Conservation (phyloP, 306 rosid species). For the Hylodesmum podocarpum region DNA sequence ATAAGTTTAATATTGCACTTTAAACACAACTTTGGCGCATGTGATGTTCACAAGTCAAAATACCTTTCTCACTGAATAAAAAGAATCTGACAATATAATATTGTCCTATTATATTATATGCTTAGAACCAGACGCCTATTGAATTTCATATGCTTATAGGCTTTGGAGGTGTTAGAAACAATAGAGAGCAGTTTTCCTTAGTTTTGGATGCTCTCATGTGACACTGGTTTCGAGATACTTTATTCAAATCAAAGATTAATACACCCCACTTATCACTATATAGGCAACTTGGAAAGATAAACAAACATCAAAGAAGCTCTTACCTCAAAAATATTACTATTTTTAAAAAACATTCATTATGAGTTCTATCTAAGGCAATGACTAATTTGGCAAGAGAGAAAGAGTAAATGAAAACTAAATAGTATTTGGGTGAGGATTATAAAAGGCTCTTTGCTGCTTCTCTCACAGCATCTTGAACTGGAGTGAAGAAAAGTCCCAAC, state of each 20-base stretch:
- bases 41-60: background rate
- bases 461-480: constrained; percentile 65
- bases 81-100: background rate
- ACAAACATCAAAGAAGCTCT: too few species aligned
- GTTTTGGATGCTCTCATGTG: background rate
- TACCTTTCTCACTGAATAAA: background rate
- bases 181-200: background rate
- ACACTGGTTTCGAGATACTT: background rate
- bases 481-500: constrained; percentile 68
- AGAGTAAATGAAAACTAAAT: background rate
- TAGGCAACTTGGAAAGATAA: too few species aligned
- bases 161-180: background rate
- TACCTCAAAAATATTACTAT: too few species aligned
- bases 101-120: background rate
- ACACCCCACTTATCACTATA: background rate
- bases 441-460: constrained; percentile 74
- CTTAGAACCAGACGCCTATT: background rate
- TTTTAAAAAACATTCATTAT: constrained; percentile 31
- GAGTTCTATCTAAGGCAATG: background rate
- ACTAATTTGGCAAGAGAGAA: background rate
- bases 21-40: background rate
- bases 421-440: constrained; percentile 4
- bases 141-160: constrained; percentile 9
- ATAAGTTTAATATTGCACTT: background rate
- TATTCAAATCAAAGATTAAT: background rate